phyloP scores from a whole-genome alignment of 352 stramenopile genomes.

The Phytophthora sojae region DNA sequence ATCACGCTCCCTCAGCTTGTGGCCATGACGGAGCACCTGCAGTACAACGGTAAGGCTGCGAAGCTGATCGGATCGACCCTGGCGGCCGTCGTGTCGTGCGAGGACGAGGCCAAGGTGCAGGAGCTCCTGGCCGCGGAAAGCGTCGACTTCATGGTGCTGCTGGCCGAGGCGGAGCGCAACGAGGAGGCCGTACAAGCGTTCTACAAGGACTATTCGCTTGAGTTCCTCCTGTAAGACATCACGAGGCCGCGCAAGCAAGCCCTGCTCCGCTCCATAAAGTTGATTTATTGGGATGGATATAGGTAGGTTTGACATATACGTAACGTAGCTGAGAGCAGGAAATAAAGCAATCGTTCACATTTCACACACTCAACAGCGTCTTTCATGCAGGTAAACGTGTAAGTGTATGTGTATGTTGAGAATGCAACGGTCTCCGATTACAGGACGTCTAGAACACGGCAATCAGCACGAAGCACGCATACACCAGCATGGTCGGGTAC shows the following conservation, averaged over 20 bases:
- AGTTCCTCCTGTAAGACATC: slow-evolving; percentile 47
- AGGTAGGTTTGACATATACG: slow-evolving; percentile 36
- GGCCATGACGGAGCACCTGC: slow-evolving; percentile 54
- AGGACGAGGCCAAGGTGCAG: slow-evolving; percentile 55
- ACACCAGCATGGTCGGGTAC: slow-evolving; percentile 97
- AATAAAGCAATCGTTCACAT: slow-evolving; percentile 15
- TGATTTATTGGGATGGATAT: slow-evolving; percentile 41
- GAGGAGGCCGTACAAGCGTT: slow-evolving; percentile 46
- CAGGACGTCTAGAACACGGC: slow-evolving; percentile 94
- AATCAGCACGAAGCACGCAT: slow-evolving; percentile 99
- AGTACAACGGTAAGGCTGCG: slow-evolving; percentile 68
- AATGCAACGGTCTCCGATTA: neutral
- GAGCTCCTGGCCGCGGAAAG: slow-evolving; percentile 41
- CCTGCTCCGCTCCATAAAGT: slow-evolving; percentile 24
- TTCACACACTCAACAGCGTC: neutral
- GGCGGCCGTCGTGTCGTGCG: slow-evolving; percentile 34
- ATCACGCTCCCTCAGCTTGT: slow-evolving; percentile 55
- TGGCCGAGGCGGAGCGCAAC: slow-evolving; percentile 52
- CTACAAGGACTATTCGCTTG: slow-evolving; percentile 51
- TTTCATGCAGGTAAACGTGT: neutral
- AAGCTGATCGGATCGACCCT: slow-evolving; percentile 68
- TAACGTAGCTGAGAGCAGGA: slow-evolving; percentile 35
- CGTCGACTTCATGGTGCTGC: slow-evolving; percentile 51
- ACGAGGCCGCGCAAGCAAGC: slow-evolving; percentile 28
- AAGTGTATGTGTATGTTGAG: neutral